Base-by-base conservation (phyloP, 495 filamentous ascomycete species). In the Annulohypoxylon bovei region DNA sequence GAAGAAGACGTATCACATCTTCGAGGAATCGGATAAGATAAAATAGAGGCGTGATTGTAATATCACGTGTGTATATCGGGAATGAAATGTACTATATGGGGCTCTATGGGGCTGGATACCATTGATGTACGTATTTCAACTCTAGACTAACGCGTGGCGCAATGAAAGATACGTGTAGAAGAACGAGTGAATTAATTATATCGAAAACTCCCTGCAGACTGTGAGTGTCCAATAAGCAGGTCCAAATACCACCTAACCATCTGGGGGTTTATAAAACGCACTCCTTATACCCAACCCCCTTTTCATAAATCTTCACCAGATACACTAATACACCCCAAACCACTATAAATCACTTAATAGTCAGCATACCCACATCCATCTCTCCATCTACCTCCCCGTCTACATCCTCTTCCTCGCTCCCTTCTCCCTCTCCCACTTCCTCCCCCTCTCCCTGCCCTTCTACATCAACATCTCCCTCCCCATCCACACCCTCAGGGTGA, bases 1-100 rank as follows among this genome's bases (percentile, higher is more conserved):
- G 57, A 81, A 93, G 72, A 76, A 85, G 67, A 89, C 84, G 3
- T 99, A 98, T 80, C 90, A 93, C 76, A 78, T 93, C 12, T 63
- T 62, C n/a, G 35, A 3, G 14, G 27, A 23, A 16, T n/a, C 28
- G 27, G 49, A 53, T 20, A 25, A 20, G 12, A 52, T 11, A 25
- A 39, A 11, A 6, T 33, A 32, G 27, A 49, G 30, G 39, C 20
- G 37, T 33, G 39, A 23, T 4, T 39, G 30, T 30, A 16, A 42
- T 37, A 35, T 40, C 39, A 42, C 33, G 22, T 57, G 54, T 57
- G 23, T 28, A 42, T 57, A 39, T 23, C 5, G 27, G 22, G 27
- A 25, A 40, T 16, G 32, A 37, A 30, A 8, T 44, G 37, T 58
- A 42, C 7, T 5, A 42, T 37, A 23, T 20, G 53, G 20, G 53